Base-by-base conservation (phyloP, 2,329 filamentous ascomycete species). In the Bipolaris gigantea region DNA sequence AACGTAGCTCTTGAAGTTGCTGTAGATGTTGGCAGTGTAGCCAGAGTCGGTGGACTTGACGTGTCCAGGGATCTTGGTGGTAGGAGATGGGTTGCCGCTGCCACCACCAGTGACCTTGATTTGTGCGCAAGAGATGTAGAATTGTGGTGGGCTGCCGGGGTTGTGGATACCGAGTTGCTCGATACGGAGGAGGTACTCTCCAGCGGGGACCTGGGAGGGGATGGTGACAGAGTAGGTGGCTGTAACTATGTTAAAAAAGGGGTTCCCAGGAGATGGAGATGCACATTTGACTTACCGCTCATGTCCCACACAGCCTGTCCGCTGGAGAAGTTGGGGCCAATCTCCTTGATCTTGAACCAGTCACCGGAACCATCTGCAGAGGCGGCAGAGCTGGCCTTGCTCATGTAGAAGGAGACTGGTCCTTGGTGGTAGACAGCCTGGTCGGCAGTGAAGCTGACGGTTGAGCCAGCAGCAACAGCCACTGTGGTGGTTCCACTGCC, bases 131-230 rank as follows among this genome's bases (percentile, higher is more conserved):
- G 73, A 71, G 52, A 72, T 68, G 59, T 73, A 75, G 59, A 69
- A 71, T 25, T 71, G 62, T 19, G 60, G 60, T 5, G 48, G 39
- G 39, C 49, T 47, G 21, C 59, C 53, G 5, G 75, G 77, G 59
- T 77, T 75, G 65, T 80, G 78, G 25, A 81, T 73, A 10, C 68
- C 79, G 48, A 81, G 77, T 55, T 80, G 79, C 66, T 81, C 79
- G 48, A 78, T 75, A 21, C 79, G 74, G 34, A 81, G 68, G 16
- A 81, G 72, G 61, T 81, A 80, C 53, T 81, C 71, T 21, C 79
- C 78, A 18, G 73, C 64, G 4, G 79, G 71, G 5, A 76, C 66
- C 40, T 73, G 74, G 5, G 63, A 67, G 6, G 79, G 79, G 33
- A 81, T 73, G 5, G 63, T 72, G 48, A 73, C 75, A 9, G 62